Base-by-base conservation (phyloP, 768 basidiomycete genomes). In the Collybia mongolica region DNA sequence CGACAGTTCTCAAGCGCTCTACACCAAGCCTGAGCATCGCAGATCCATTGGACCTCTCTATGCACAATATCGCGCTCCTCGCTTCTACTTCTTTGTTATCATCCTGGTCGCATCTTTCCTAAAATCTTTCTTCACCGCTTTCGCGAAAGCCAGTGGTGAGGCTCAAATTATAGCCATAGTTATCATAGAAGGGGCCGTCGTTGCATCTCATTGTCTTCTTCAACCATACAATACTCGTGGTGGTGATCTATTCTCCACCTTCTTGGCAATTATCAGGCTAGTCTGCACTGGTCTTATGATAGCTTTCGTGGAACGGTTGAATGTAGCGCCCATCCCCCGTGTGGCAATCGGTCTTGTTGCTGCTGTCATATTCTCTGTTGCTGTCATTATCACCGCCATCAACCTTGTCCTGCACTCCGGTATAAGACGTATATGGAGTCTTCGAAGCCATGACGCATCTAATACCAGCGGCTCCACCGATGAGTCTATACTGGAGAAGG, bases 281-380 rank as follows among this genome's bases (percentile, higher is more conserved):
- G 71, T 85, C 9, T 85, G 81, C 49, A 83, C 84, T 22, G 86
- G 82, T 5, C 63, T 93, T 18, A 71, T 90, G 71, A 78, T 96
- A 54, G 82, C 90, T 0, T 97, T 94, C 65, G 69, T 92, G 41
- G 77, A 89, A 54, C 70, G 67, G 7, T 61, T 93, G 20, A 65
- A 73, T 5, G 76, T 94, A 28, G 68, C 74, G 15, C 75, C 93
- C 36, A 96, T 96, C 57, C 84, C 89, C 1, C 81, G 93, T 17
- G 87, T 90, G 1, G 85, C 80, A 28, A 84, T 97, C 49, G 93
- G 92, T 18, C 76, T 89, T 49, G 77, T 92, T 54, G 75, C 82
- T 35, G 82, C 84, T 11, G 80, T 88, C 26, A 73, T 93, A 32
- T 87, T 83, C 63, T 86, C 87, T 12, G 68, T 90, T 35, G 79